Evolutionary conservation across 2,329 filamentous ascomycete species (phyloP), one percentile per base, ranked within the genome.

Genomic region (Cordyceps tenuipes): DNA sequence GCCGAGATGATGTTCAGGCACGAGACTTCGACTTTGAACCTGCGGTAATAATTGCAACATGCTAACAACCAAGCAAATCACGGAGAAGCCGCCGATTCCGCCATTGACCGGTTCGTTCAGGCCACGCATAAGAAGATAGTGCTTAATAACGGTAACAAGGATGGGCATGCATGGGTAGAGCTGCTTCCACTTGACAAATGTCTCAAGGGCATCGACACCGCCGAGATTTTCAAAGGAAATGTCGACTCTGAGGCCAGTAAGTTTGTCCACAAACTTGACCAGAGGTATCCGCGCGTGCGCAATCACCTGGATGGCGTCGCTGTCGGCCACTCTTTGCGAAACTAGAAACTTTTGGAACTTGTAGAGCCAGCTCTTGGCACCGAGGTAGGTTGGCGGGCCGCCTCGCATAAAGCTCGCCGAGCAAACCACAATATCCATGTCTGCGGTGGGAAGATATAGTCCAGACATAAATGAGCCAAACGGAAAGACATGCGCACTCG

Each of bases 391-490:
- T 61, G 81, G 70, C 9, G 75, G 68, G 2, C 81, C 82, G 3
- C 79, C 77, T 9, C 76, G 70, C 63, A 85, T 77, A 64, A 84
- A 91, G 29, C 78, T 76, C 3, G 70, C 68, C 0, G 82, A 85
- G 55, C 92, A 83, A 57, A 94, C 82, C 3, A 96, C 94, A 52
- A 99, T 79, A 70, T 99, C 94, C 86, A 99, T 96, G 70, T 99
- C 94, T 17, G 90, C 91, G 1, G 89, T 84, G 0, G 82, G 82
- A 2, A 85, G 75, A 65, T 85, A 85, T 8, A 91, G 77, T 0
- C 89, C 91, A 3, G 91, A 91, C 66, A 91, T 92, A 73, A 92
- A 99, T 0, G 94, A 97, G n/a, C 94, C 94, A 70, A 99, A 99
- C 10, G 87, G 80, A 39, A 82, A 78, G 8, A 97, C 77, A 53